Evolutionary conservation across 768 basidiomycete species (phyloP).

Genomic region (Leucosporidium creatinivorum): DNA sequence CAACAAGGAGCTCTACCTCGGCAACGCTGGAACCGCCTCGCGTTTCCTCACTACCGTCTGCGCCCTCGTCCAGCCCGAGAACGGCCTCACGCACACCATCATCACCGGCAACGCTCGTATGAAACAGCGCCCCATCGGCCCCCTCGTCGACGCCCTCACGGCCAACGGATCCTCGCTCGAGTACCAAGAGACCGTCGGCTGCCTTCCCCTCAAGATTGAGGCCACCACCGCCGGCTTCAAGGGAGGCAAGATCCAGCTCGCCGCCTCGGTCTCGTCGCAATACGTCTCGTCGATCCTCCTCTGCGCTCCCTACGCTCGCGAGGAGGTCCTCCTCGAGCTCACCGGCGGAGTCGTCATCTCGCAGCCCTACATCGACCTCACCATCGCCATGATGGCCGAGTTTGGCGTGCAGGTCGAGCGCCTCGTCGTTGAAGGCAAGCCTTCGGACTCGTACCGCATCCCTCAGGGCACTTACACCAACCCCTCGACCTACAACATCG

Average conservation of each 20-base stretch:
- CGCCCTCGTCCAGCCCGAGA: conserved; percentile 61
- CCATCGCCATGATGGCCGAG: conserved; percentile 90
- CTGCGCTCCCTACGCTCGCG: conserved; percentile 83
- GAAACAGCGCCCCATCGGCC: conserved; percentile 97
- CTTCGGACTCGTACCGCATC: conserved; percentile 75
- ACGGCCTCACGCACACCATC: conserved; percentile 53
- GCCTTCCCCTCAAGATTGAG: conserved; percentile 77
- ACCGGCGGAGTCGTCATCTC: conserved; percentile 93
- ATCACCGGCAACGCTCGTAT: conserved; percentile 97
- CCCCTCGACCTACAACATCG: conserved; percentile 76
- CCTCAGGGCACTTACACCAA: conserved; percentile 69
- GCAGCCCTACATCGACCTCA: conserved; percentile 99
- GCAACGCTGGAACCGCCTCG: conserved; percentile 94
- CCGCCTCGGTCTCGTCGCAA: conserved; percentile 93
- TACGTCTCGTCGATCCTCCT: conserved; percentile 96
- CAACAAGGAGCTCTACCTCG: conserved; percentile 85
- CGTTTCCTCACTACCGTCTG: conserved; percentile 96
- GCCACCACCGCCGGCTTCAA: conserved; percentile 62
- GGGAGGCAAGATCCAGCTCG: conserved; percentile 74
- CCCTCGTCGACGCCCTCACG: conserved; percentile 80
- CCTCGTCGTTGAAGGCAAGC: conserved; percentile 51
- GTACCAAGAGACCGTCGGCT: conserved; percentile 72
- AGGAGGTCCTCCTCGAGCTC: conserved; percentile 79
- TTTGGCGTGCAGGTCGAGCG: conserved; percentile 77
- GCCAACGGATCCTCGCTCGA: conserved; percentile 68